Evolutionary conservation across 2,329 filamentous ascomycete species (phyloP).

Genomic region (Colletotrichum scovillei): DNA sequence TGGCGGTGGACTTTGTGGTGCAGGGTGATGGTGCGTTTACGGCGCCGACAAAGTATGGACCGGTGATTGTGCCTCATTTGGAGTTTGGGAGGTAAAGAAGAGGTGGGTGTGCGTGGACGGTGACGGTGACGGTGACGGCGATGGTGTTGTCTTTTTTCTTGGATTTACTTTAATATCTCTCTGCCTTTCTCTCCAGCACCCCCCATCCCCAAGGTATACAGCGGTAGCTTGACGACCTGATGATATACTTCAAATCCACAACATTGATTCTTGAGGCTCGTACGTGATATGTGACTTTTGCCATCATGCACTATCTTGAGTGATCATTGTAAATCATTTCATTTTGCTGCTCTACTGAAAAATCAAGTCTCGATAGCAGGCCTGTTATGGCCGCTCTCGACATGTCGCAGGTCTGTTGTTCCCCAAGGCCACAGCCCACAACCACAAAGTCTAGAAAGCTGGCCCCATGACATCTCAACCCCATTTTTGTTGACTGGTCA

Average conservation of each 20-base stretch:
- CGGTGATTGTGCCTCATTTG: slow-evolving; percentile 91
- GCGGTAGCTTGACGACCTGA: slow-evolving; percentile 26
- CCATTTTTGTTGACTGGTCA: background rate
- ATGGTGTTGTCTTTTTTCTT: background rate
- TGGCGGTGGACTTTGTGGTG: slow-evolving; percentile 97
- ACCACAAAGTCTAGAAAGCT: background rate
- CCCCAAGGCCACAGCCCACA: background rate
- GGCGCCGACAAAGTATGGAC: slow-evolving; percentile 92
- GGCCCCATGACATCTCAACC: background rate
- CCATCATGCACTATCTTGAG: too few species aligned
- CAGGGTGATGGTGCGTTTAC: slow-evolving; percentile 88
- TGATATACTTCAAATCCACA: slow-evolving; percentile 4
- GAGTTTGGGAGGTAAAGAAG: slow-evolving; percentile 73
- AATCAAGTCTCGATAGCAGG: background rate
- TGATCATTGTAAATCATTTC: background rate
- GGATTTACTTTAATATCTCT: slow-evolving; percentile 18
- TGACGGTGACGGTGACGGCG: background rate
- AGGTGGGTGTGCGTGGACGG: background rate
- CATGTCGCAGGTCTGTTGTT: slow-evolving; percentile 6
- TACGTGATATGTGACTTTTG: background rate
- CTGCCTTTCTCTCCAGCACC: background rate
- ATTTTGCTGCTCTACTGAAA: slow-evolving; percentile 4
- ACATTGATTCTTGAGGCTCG: background rate
- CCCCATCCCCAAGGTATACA: background rate
- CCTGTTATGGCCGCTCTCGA: background rate